Percentiles rank a stretch among this genome's conserved stretches.
Conservation (phyloP, 2,329 filamentous ascomycete genomes). For the Clarireedia hainanense region DNA sequence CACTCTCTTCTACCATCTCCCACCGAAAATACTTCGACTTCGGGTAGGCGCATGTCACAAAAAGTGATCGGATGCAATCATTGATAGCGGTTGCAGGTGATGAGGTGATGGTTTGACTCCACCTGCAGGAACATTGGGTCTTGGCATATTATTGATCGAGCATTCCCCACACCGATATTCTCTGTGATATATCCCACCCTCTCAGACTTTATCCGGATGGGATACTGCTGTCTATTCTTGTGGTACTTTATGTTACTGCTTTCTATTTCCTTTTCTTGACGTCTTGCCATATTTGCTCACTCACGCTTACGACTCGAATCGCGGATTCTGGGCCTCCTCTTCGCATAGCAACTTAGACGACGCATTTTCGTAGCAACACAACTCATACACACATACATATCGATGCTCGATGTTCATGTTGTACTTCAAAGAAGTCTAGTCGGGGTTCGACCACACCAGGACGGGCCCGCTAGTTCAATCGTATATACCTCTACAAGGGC, state of each 20-base stretch:
- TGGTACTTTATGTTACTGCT: slow-evolving; percentile 11
- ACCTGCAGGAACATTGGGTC: slow-evolving; percentile 25
- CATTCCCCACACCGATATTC: slow-evolving; percentile 19
- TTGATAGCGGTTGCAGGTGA: slow-evolving; percentile 21
- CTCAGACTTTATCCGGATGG: slow-evolving; percentile 17
- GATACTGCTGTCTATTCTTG: slow-evolving; percentile 11
- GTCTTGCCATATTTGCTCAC: not conserved
- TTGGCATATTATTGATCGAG: slow-evolving; percentile 5
- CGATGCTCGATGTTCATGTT: slow-evolving; percentile 1
- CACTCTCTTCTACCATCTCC: slow-evolving; percentile 1
- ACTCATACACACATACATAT: not conserved
- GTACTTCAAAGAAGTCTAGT: not conserved
- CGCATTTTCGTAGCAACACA: not conserved
- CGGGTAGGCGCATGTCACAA: slow-evolving; percentile 12
- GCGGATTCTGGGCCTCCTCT: slow-evolving; percentile 34
- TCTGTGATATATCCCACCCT: slow-evolving; percentile 3
- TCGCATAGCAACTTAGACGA: slow-evolving; percentile 1
- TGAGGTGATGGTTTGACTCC: slow-evolving; percentile 24
- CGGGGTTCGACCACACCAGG: not conserved
- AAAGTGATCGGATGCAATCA: slow-evolving; percentile 22
- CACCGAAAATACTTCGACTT: slow-evolving; percentile 8
- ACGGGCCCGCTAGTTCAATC: not conserved
- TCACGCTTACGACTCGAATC: slow-evolving; percentile 23
- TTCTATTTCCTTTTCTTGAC: not conserved
- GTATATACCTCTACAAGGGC: not conserved